Conservation (phyloP, 108 stramenopile species). For the Schizochytrium sp. region DNA sequence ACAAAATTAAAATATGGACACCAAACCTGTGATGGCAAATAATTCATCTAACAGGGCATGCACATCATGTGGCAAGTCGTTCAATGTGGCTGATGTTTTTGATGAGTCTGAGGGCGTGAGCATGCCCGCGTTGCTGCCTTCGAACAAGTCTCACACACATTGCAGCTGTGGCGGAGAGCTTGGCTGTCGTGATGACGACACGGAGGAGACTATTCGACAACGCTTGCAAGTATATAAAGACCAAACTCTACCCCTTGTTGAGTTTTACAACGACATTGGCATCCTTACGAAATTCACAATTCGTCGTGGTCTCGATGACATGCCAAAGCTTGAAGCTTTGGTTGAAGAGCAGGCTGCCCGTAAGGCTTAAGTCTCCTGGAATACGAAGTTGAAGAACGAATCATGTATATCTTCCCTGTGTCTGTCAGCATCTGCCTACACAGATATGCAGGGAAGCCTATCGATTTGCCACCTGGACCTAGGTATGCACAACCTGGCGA, state of each 20-base stretch:
- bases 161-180: conserved; percentile 62
- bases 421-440: too few relatives aligned
- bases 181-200: conserved; percentile 56
- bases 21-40: not conserved
- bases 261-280: conserved; percentile 51
- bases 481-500: too few relatives aligned
- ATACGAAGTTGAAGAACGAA: not conserved
- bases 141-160: not conserved
- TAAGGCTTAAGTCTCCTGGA: not conserved
- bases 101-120: conserved; percentile 44
- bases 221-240: conserved; percentile 61
- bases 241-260: conserved; percentile 59
- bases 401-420: too few relatives aligned
- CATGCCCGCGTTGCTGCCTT: conserved; percentile 63
- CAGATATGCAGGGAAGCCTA: too few relatives aligned
- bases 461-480: too few relatives aligned
- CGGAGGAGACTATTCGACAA: conserved; percentile 51
- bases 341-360: not conserved
- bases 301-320: conserved; percentile 15
- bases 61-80: conserved; percentile 13
- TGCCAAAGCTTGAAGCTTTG: conserved; percentile 34
- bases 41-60: not conserved
- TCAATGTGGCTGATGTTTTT: conserved; percentile 56
- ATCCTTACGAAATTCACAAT: conserved; percentile 29
- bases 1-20: not conserved